phyloP scores from a whole-genome alignment of 1,284 basidiomycete species.

The Cryptococcus sp. region DNA sequence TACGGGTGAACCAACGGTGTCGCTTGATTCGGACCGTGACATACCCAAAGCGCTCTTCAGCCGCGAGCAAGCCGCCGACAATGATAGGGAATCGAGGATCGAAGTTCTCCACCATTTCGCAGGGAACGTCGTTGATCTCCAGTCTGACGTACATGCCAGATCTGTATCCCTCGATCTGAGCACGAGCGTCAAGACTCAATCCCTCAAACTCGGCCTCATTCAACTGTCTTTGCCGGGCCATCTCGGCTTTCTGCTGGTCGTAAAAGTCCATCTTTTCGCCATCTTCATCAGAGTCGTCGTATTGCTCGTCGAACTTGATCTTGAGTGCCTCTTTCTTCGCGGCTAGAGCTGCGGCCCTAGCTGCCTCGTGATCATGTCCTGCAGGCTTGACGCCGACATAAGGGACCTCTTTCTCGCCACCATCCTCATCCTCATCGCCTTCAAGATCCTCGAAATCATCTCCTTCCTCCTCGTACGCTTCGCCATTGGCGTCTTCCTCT shows the following conservation, averaged over 20 bases:
- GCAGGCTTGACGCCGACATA: conserved; percentile 47
- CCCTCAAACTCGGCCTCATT: conserved; percentile 85
- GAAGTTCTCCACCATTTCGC: conserved; percentile 91
- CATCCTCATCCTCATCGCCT: conserved; percentile 53
- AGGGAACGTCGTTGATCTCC: conserved; percentile 80
- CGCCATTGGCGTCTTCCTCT: conserved; percentile 49
- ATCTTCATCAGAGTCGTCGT: conserved; percentile 83
- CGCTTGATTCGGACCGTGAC: conserved; percentile 95
- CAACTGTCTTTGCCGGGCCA: conserved; percentile 77
- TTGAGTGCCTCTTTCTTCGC: conserved; percentile 90
- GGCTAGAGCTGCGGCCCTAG: conserved; percentile 64
- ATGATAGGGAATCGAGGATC: conserved; percentile 88
- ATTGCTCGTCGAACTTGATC: conserved; percentile 94
- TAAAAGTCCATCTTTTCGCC: conserved; percentile 77
- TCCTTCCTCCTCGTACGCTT: conserved; percentile 55
- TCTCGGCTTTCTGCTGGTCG: conserved; percentile 87
- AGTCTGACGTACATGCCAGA: conserved; percentile 94
- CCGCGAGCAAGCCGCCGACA: conserved; percentile 85
- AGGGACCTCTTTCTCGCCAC: conserved; percentile 51
- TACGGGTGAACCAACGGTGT: conserved; percentile 90
- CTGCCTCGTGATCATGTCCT: conserved; percentile 49
- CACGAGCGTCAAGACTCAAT: conserved; percentile 74
- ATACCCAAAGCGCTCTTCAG: conserved; percentile 90
- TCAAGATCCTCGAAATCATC: conserved; percentile 59
- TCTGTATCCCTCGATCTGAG: conserved; percentile 83